Percentiles rank a stretch among this genome's conserved stretches.
Conservation (phyloP, 2,329 filamentous ascomycete species). For the Cadophora luteo-olivacea region DNA sequence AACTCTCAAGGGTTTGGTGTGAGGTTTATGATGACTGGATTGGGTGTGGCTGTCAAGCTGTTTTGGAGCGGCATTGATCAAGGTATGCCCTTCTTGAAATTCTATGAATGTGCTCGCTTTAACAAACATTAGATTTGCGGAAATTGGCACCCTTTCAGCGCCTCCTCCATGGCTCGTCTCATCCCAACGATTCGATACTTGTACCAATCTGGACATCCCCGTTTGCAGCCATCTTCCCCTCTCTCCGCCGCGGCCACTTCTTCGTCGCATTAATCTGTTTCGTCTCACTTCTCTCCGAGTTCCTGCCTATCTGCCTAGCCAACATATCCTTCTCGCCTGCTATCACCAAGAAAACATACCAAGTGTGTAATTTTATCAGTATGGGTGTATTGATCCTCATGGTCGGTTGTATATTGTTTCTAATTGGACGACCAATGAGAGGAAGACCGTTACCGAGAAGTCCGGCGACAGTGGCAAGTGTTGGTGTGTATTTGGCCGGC, state of each 20-base stretch:
- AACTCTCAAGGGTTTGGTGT: conserved; percentile 51
- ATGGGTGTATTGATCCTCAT: conserved; percentile 50
- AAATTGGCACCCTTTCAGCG: conserved; percentile 53
- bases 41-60: conserved; percentile 50
- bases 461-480: conserved; percentile 53
- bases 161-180: conserved; percentile 43
- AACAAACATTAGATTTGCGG: conserved; percentile 49
- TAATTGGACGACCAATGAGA: conserved; percentile 47
- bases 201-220: conserved; percentile 52
- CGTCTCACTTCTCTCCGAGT: conserved; percentile 54
- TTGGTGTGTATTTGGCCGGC: conserved; percentile 48
- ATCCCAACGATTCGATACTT: conserved; percentile 49
- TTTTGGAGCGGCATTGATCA: conserved; percentile 51
- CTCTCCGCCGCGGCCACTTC: conserved; percentile 46
- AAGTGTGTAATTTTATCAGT: conserved; percentile 50
- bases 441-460: conserved; percentile 53
- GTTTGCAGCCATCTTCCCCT: conserved; percentile 52
- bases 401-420: conserved; percentile 49
- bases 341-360: conserved; percentile 49
- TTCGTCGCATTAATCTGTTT: conserved; percentile 51
- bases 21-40: conserved; percentile 49
- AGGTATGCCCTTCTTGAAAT: conserved; percentile 39
- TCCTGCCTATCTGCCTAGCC: conserved; percentile 56
- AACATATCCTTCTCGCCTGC: conserved; percentile 56
- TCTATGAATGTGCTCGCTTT: not conserved